phyloP scores from a whole-genome alignment of 1,284 basidiomycete genomes.

The Pascua sp. region DNA sequence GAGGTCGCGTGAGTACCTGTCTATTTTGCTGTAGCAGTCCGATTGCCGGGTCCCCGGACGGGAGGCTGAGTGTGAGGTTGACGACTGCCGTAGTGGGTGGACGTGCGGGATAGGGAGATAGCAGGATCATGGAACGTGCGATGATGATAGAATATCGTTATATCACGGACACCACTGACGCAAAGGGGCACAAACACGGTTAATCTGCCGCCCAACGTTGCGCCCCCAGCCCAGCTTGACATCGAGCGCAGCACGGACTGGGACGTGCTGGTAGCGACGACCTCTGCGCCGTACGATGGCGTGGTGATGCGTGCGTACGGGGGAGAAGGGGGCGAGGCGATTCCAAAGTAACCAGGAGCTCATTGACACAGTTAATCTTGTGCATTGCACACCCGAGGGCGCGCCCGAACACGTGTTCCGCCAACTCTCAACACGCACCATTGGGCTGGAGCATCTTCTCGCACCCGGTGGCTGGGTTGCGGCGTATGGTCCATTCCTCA shows the following conservation, averaged over 20 bases:
- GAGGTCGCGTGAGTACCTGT: constrained; percentile 24
- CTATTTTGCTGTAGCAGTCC: background rate
- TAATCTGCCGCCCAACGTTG: constrained; percentile 16
- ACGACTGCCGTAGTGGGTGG: too few species aligned
- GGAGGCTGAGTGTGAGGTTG: too few species aligned
- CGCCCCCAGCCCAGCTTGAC: constrained; percentile 18
- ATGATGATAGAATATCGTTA: too few species aligned
- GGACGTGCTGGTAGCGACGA: constrained; percentile 3
- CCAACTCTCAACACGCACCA: constrained; percentile 23
- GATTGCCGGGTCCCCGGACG: too few species aligned
- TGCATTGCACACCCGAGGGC: constrained; percentile 35
- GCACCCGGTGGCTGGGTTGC: constrained; percentile 29
- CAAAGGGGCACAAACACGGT: too few species aligned
- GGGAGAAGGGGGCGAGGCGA: background rate
- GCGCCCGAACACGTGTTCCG: constrained; percentile 36
- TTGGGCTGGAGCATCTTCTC: constrained; percentile 10
- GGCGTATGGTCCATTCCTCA: constrained; percentile 35
- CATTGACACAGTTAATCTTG: constrained; percentile 34
- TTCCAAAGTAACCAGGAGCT: background rate
- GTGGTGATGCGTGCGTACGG: constrained; percentile 24
- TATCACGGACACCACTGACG: too few species aligned
- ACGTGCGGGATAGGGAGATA: too few species aligned
- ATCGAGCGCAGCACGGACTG: constrained; percentile 20
- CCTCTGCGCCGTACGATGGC: constrained; percentile 13
- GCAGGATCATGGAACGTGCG: too few species aligned